Base-by-base conservation (phyloP, 345 rosid genomes). In the Pugionium cornutum region DNA sequence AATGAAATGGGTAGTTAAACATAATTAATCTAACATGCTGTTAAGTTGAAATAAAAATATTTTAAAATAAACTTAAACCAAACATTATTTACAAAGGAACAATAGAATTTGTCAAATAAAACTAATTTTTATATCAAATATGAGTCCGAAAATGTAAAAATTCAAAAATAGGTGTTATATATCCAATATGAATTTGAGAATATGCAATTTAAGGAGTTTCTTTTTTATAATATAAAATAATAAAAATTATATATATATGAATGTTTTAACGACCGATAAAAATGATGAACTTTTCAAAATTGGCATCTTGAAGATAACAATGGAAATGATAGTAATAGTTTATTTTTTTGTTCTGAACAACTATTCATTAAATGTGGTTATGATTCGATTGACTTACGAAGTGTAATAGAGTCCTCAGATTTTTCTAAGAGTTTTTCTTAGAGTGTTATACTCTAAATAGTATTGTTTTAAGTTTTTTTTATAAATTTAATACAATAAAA, bases 261-360 rank as follows among this genome's bases (percentile, higher is more conserved):
- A 9, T 2, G 27, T 51, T 51, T 29, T 29, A 49, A 48, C n/a
- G 11, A 29, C 35, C 54, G 25, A 58, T 3, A 29, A 28, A 42
- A 3, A 58, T 46, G 51, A 43, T 31, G 18, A 32, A 44, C 39
- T 43, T 59, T 59, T 59, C 64, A 43, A 59, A 33, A 11, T 59
- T 9, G 41, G 41, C 41, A 59, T 59, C 40, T 44, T 59, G 64
- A 59, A 46, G 53, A 61, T 61, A 33, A 46, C 33, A 2, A 25
- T 45, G 25, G 41, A 36, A 46, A 53, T 35, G 53, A 44, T 45
- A 45, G 47, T 36, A 28, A 48, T 49, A 27, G 5, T 48, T 47
- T 35, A 1, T 1, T 46, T 1, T 46, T 46, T 58, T 27, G 18
- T 26, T 25, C 27, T 47, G 0, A 27, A 48, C 43, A 27, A 27